These are phyloP conservation scores for Cicer chorassanicum DNA, from an alignment of 306 rosid species.

Conservation along the genomic window DNA sequence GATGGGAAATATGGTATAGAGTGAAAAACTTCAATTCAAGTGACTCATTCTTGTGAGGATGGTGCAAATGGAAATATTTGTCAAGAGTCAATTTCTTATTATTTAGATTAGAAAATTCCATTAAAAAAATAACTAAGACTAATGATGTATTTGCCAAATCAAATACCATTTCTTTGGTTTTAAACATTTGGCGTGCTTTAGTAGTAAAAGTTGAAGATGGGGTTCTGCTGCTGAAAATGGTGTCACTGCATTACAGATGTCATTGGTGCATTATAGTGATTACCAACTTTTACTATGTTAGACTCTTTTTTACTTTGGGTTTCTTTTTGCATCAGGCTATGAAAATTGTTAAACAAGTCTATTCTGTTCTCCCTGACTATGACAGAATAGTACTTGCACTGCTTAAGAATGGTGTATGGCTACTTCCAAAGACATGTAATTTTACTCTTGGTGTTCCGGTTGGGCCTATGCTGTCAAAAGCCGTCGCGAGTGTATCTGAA, in stretches of 20 bases:
- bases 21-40: background rate
- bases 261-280: conserved; percentile 19
- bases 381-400: conserved; percentile 50
- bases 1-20: conserved; percentile 32
- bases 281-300: background rate
- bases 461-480: conserved; percentile 88
- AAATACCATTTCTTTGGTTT: conserved; percentile 11
- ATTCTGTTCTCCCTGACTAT: background rate
- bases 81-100: no score
- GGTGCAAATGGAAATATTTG: background rate
- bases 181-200: conserved; percentile 1
- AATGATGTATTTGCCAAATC: no score
- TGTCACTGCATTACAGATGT: background rate
- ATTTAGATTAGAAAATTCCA: no score
- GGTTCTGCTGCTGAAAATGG: background rate
- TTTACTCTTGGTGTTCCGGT: conserved; percentile 86
- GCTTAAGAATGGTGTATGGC: conserved; percentile 75
- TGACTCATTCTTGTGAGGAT: conserved; percentile 28
- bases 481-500: conserved; percentile 75
- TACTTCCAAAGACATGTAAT: conserved; percentile 66
- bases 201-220: conserved; percentile 15
- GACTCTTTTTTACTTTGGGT: background rate
- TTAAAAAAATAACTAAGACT: no score
- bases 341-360: background rate
- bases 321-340: background rate